Base-by-base conservation (phyloP, 331 rosid species). In the Stylosanthes scabra region DNA sequence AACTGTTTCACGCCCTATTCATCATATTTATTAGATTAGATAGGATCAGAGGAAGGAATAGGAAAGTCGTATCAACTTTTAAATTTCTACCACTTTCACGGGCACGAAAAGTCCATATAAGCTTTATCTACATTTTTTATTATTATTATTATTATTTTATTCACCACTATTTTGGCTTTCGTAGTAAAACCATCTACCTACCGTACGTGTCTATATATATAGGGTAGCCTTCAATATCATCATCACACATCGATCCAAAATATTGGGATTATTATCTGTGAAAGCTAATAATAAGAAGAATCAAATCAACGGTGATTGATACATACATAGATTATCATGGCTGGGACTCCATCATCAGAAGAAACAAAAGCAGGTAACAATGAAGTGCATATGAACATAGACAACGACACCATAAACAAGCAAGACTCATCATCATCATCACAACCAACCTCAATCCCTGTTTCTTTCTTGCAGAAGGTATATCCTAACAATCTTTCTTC, bases 401-500 rank as follows among this genome's bases (percentile, higher is more conserved):
- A 72, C 58, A 82, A 62, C 64, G 81, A 59, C 60, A 65, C 14
- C 3, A 74, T 41, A 61, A 47, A 31, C 3, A 64, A 20, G 25
- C 25, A 80, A 31, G 8, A 3, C 58, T 77, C 88, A 13, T n/a
- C n/a, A n/a, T 8, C 13, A 59, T 8, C 57, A 44, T 45, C 42
- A 25, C 1, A 87, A 15, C 9, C 13, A 59, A 10, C 57, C 49
- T 45, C 42, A 25, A 2, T 74, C 70, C 82, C 79, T 45, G 69
- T 88, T 1, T 69, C 82, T 72, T 88, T 87, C 81, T 42, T 87
- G 50, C 95, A 93, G 54, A 88, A 92, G 95, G 97, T 90, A 61
- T n/a, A n/a, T n/a, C 40, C 37, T 52, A 25, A n/a, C n/a, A n/a
- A 50, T 66, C 51, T 28, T 12, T 54, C 65, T 65, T 66, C 39